Evolutionary conservation across 2,329 filamentous ascomycete genomes (phyloP), one percentile per base, ranked within the genome.

Genomic region (Calonectria naviculata): DNA sequence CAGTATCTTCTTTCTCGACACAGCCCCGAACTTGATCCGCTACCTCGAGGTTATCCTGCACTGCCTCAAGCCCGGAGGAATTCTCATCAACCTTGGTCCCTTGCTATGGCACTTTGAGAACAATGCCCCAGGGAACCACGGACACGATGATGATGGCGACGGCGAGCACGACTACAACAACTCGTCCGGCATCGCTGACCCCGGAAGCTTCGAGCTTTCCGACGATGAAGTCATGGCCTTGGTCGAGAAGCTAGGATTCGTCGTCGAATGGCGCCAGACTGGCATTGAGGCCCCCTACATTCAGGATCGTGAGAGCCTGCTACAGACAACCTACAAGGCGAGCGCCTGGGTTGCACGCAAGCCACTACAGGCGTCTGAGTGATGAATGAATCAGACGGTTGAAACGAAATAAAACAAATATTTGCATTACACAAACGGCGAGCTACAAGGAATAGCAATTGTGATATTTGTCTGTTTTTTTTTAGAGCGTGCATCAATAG

Each of bases 1-100:
- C 0, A 94, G 93, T 3, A 94, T 98, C 13, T 99, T 98, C 85
- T 99, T 99, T 85, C 93, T 99, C 69, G 97, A 99, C 81, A 99
- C 97, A 1, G 97, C 97, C 3, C 95, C 96, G 1, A 98, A 99
- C 81, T 82, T 98, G 36, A 93, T 98, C 65, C 90, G 93, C 2
- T 99, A 99, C 80, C 90, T 99, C 38, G 92, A 97, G 80, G 92
- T 95, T 2, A 94, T 98, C 66, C 86, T 85, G 47, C 90, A 93
- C 79, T 97, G 95, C 78, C 88, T 99, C 61, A 91, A 89, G 75
- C 87, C 90, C 0, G 93, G 93, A 29, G 97, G 97, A 0, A 78
- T 97, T 5, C 94, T 97, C 86, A 89, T 98, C 79, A 99, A 99
- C 79, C 86, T 97, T 28, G 97, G 97, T 0, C 97, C 97, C 0